Conservation (phyloP, 768 basidiomycete species). For the Mrakia hoshinonis region DNA sequence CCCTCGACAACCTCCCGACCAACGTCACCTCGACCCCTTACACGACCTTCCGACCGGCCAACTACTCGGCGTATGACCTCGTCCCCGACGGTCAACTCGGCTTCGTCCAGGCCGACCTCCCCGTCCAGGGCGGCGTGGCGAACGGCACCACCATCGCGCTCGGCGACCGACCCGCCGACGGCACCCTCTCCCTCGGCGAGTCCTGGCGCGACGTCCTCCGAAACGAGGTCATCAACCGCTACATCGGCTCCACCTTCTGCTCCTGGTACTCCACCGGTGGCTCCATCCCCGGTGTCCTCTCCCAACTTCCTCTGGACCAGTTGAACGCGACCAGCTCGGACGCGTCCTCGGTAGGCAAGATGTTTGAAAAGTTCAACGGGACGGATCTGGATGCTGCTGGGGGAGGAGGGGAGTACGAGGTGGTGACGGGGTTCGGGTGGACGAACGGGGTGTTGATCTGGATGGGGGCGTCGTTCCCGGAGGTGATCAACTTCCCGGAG, state of each 20-base stretch:
- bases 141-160: constrained; percentile 49
- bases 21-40: constrained; percentile 56
- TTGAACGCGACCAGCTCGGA: constrained; percentile 14
- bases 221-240: constrained; percentile 72
- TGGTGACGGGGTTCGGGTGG: constrained; percentile 66
- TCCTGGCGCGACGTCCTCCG: constrained; percentile 59
- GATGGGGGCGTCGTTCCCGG: constrained; percentile 48
- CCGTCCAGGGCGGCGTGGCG: constrained; percentile 52
- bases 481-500: not conserved
- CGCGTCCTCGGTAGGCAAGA: constrained; percentile 43
- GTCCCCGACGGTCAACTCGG: constrained; percentile 75
- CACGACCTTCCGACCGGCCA: constrained; percentile 47
- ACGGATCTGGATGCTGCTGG: constrained; percentile 52
- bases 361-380: constrained; percentile 60
- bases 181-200: constrained; percentile 47
- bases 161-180: constrained; percentile 45
- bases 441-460: constrained; percentile 74
- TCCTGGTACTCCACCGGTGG: constrained; percentile 91
- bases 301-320: constrained; percentile 50
- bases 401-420: constrained; percentile 36
- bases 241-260: constrained; percentile 71
- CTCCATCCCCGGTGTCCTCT: constrained; percentile 59
- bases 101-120: constrained; percentile 60
- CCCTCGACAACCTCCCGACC: constrained; percentile 62
- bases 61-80: constrained; percentile 57